phyloP scores from a whole-genome alignment of 176 grass and related monocot genomes.

The Triticum timopheevii region DNA sequence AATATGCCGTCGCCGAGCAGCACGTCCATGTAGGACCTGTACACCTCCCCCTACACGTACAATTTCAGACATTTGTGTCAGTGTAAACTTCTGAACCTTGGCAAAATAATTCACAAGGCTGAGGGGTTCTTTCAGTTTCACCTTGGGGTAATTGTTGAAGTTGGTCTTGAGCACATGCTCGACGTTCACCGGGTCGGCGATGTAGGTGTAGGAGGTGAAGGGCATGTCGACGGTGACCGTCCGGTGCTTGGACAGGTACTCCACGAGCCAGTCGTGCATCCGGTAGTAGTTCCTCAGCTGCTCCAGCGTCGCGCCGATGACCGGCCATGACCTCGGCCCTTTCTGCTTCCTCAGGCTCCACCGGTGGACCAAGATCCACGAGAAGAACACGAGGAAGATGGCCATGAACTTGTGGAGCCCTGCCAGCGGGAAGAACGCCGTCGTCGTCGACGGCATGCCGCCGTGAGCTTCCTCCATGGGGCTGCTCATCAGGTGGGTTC shows the following conservation, averaged over 20 bases:
- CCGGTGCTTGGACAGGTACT: constrained; percentile 55
- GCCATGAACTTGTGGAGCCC: constrained; percentile 51
- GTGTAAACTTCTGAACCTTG: not conserved
- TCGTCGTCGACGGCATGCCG: not conserved
- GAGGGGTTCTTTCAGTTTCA: constrained; percentile 49
- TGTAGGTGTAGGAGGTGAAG: constrained; percentile 92
- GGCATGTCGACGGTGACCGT: constrained; percentile 84
- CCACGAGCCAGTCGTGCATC: constrained; percentile 92
- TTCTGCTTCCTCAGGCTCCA: constrained; percentile 73
- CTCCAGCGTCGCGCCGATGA: constrained; percentile 74
- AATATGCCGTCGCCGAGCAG: constrained; percentile 93
- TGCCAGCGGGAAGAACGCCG: constrained; percentile 22
- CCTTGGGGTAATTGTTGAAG: constrained; percentile 96
- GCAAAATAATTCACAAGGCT: no score
- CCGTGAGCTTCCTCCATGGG: constrained; percentile 56
- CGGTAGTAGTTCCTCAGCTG: constrained; percentile 85
- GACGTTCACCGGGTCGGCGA: constrained; percentile 78
- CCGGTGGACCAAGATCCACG: constrained; percentile 69
- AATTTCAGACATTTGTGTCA: constrained; percentile 10
- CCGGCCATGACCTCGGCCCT: constrained; percentile 73
- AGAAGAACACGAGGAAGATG: constrained; percentile 44
- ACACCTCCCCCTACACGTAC: constrained; percentile 50
- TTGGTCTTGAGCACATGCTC: constrained; percentile 95
- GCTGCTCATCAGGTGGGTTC: constrained; percentile 30
- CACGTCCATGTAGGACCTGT: constrained; percentile 88